Conservation (phyloP, 257 asterid genomes). For the Solanum bulbocastanum region DNA sequence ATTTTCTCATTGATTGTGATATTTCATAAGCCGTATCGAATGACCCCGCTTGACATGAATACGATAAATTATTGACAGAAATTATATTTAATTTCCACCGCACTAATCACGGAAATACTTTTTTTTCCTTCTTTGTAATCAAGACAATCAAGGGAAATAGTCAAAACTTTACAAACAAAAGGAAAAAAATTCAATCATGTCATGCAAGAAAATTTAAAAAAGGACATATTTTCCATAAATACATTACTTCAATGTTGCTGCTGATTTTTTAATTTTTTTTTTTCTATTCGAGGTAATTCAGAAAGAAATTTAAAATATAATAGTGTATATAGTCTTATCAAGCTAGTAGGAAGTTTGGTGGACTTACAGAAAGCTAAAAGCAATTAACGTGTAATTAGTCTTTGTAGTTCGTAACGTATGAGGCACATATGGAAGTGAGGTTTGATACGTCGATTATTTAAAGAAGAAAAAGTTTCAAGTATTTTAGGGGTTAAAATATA, state of each 20-base stretch:
- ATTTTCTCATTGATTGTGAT: not conserved
- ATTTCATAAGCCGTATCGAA: not conserved
- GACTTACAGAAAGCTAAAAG: not conserved
- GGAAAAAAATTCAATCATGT: not conserved
- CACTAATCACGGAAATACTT: not conserved
- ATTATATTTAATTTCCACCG: not conserved
- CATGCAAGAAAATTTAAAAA: not conserved
- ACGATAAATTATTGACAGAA: not conserved
- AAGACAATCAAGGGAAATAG: not conserved
- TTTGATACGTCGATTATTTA: too few species aligned
- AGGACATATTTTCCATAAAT: not conserved
- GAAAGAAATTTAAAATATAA: not conserved
- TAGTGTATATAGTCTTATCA: not conserved
- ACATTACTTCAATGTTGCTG: not conserved
- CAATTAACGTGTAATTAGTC: not conserved
- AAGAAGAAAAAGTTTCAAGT: too few species aligned
- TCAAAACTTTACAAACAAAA: not conserved
- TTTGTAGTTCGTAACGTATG: too few species aligned
- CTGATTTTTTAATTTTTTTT: not conserved
- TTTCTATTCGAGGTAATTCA: not conserved
- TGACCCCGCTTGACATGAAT: not conserved
- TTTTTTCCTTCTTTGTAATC: not conserved
- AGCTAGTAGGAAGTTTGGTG: not conserved
- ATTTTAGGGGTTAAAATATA: not conserved
- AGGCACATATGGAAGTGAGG: too few species aligned